These are phyloP conservation scores for Volvox africanus DNA, from an alignment of 139 green algal species.

Conservation along the genomic window DNA sequence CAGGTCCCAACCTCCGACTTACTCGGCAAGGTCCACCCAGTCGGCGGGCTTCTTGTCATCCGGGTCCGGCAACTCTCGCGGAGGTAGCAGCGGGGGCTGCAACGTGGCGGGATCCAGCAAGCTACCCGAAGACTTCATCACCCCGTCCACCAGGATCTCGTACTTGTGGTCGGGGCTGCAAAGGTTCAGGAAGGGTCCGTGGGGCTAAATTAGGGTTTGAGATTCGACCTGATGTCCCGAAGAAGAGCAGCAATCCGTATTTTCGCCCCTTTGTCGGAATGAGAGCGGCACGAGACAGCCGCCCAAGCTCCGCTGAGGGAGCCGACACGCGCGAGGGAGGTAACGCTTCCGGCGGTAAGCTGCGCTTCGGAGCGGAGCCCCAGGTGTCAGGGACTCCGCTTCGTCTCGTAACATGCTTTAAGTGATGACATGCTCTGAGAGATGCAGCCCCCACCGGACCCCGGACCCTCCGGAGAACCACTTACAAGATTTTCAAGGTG, in stretches of 20 bases:
- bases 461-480: too few relatives aligned
- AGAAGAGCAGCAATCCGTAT: slow-evolving; percentile 46
- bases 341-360: too few relatives aligned
- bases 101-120: slow-evolving; percentile 82
- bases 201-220: too few relatives aligned
- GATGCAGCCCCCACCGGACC: too few relatives aligned
- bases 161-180: not conserved
- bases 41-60: slow-evolving; percentile 87
- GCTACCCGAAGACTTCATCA: slow-evolving; percentile 64
- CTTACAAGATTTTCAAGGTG: slow-evolving; percentile 66
- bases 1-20: slow-evolving; percentile 24
- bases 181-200: not conserved
- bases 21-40: slow-evolving; percentile 84
- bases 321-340: too few relatives aligned
- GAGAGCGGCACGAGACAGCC: too few relatives aligned
- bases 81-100: slow-evolving; percentile 81
- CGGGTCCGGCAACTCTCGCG: slow-evolving; percentile 85
- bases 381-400: too few relatives aligned
- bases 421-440: too few relatives aligned
- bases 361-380: too few relatives aligned
- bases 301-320: too few relatives aligned
- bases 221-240: slow-evolving; percentile 26
- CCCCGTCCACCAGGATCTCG: not conserved
- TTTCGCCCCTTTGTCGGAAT: too few relatives aligned
- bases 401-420: too few relatives aligned